These are phyloP conservation scores for Tricholoma flavovirens DNA, from an alignment of 768 basidiomycete species.

Conservation along the genomic window DNA sequence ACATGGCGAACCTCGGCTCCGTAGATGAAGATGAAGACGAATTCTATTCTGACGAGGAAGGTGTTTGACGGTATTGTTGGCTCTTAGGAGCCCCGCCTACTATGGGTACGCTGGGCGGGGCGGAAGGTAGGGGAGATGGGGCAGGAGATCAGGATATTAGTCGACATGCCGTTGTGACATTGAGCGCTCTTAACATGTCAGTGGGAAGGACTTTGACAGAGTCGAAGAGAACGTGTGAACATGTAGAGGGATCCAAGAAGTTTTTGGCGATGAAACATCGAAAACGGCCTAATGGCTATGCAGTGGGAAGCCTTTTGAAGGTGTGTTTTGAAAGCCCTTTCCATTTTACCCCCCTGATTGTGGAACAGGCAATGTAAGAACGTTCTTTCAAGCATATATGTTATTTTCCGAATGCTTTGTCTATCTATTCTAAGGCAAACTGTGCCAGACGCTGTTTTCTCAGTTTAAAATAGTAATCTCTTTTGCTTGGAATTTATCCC, in stretches of 20 bases:
- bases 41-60: slow-evolving; percentile 72
- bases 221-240: neutral
- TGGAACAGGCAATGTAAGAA: neutral
- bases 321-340: neutral
- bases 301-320: neutral
- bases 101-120: slow-evolving; percentile 67
- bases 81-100: slow-evolving; percentile 76
- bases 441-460: neutral
- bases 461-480: neutral
- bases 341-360: neutral
- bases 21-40: slow-evolving; percentile 85
- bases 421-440: neutral
- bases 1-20: slow-evolving; percentile 75
- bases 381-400: neutral
- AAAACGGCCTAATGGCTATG: neutral
- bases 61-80: slow-evolving; percentile 82
- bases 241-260: neutral
- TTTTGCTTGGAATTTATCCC: neutral
- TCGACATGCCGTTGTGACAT: neutral
- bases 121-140: slow-evolving; percentile 29
- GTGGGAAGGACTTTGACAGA: neutral
- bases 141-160: neutral
- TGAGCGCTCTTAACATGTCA: neutral
- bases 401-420: neutral
- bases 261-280: neutral